A percentile compares a stretch with the other conserved stretches of the same genome.
Evolutionary conservation across 1,139 yeast species (phyloP).

Genomic region (Maudiozyma humilis): DNA sequence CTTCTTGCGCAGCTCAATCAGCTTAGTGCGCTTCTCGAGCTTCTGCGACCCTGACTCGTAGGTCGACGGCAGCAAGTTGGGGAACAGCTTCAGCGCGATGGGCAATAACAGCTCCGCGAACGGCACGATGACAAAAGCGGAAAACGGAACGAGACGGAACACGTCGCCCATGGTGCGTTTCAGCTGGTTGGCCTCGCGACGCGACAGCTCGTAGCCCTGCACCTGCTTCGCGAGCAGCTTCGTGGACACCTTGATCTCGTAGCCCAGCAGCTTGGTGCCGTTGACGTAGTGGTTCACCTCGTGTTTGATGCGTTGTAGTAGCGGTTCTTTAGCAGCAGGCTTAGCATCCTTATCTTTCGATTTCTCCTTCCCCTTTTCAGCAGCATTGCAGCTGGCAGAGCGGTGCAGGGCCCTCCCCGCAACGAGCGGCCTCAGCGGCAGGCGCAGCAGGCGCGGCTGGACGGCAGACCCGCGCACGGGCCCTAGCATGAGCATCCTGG

Average conservation of each 20-base stretch:
- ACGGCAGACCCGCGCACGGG: too few relatives aligned
- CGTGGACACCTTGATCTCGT: slow-evolving; percentile 79
- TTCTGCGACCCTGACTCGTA: slow-evolving; percentile 74
- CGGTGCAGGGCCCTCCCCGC: too few relatives aligned
- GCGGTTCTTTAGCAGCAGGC: too few relatives aligned
- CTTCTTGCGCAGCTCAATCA: slow-evolving; percentile 67
- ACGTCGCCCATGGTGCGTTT: slow-evolving; percentile 82
- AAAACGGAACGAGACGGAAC: slow-evolving; percentile 82
- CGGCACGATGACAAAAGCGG: slow-evolving; percentile 83
- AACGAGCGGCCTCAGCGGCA: too few relatives aligned
- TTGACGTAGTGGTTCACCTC: slow-evolving; percentile 91
- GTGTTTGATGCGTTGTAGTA: slow-evolving; percentile 72
- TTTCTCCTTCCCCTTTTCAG: too few relatives aligned
- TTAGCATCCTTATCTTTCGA: too few relatives aligned
- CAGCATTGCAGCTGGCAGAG: too few relatives aligned
- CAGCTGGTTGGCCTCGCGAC: slow-evolving; percentile 85
- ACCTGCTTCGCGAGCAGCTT: slow-evolving; percentile 74
- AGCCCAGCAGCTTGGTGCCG: slow-evolving; percentile 88
- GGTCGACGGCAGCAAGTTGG: slow-evolving; percentile 88
- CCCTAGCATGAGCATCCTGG: too few relatives aligned
- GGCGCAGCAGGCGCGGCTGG: too few relatives aligned
- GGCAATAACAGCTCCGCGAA: slow-evolving; percentile 92
- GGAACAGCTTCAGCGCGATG: slow-evolving; percentile 81
- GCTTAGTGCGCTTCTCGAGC: slow-evolving; percentile 56
- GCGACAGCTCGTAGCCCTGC: slow-evolving; percentile 85